Conservation (phyloP, 2,329 filamentous ascomycete species). For the Myriosclerotinia scirpicola region DNA sequence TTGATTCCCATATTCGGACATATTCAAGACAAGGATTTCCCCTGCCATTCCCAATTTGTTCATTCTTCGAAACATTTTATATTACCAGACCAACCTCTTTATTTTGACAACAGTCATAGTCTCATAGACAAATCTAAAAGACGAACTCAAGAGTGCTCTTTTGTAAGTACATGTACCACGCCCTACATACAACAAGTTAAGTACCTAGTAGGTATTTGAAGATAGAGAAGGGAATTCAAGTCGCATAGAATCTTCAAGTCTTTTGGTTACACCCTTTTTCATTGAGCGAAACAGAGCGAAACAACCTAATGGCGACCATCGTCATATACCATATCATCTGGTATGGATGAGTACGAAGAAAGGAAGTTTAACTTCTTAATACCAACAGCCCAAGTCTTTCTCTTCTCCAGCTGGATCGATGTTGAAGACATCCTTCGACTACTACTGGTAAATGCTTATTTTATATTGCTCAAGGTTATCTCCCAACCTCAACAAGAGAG, state of each 20-base stretch:
- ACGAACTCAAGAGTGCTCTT: not conserved
- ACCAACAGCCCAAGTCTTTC: not conserved
- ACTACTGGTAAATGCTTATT: not conserved
- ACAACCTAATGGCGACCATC: not conserved
- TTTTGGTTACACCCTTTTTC: not conserved
- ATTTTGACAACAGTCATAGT: conserved; percentile 13
- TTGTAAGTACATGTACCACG: too few relatives aligned
- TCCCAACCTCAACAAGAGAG: too few relatives aligned
- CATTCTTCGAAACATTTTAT: conserved; percentile 18
- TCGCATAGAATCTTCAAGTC: not conserved
- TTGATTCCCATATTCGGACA: not conserved
- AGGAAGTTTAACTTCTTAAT: not conserved
- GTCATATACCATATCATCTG: not conserved
- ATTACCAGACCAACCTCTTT: conserved; percentile 23
- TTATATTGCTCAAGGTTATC: not conserved
- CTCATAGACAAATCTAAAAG: not conserved
- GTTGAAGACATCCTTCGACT: not conserved
- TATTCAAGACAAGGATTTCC: conserved; percentile 2
- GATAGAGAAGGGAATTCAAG: not conserved
- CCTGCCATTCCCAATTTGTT: not conserved
- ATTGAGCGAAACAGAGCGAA: conserved; percentile 2
- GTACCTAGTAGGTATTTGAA: not conserved
- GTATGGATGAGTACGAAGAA: not conserved
- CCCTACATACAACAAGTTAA: too few relatives aligned
- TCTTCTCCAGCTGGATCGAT: not conserved